Percentiles rank a stretch among this genome's conserved stretches.
Conservation (phyloP, 768 basidiomycete genomes). For the Rhizopogon vinicolor region DNA sequence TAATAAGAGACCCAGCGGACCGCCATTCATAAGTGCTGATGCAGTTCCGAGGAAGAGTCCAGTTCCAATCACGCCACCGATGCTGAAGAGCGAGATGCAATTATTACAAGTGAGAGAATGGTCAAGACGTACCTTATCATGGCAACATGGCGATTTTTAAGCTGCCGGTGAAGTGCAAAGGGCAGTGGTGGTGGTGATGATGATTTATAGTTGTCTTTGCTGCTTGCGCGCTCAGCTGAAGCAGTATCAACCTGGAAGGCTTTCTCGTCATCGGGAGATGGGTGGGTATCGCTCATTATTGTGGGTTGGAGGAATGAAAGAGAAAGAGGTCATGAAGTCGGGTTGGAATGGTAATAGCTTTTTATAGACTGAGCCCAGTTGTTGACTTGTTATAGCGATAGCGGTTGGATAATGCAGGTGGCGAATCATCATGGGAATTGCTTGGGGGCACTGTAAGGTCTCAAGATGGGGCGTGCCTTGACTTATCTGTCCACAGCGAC, state of each 20-base stretch:
- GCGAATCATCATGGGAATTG: background rate
- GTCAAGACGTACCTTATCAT: constrained; percentile 26
- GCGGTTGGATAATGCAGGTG: too few relatives aligned
- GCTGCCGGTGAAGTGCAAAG: constrained; percentile 17
- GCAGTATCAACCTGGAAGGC: background rate
- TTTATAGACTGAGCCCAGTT: constrained; percentile 24
- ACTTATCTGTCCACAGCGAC: too few relatives aligned
- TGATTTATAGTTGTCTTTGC: background rate
- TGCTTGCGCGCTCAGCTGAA: background rate
- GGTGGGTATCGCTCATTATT: background rate
- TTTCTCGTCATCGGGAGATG: background rate
- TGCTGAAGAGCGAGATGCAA: constrained; percentile 6
- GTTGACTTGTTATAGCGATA: background rate
- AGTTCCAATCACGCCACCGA: constrained; percentile 39
- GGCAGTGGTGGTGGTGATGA: background rate
- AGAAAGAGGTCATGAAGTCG: too few relatives aligned
- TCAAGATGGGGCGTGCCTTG: too few relatives aligned
- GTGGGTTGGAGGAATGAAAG: background rate
- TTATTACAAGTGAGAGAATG: background rate
- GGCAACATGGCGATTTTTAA: constrained; percentile 30
- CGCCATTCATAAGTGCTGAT: constrained; percentile 33
- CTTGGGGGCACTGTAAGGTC: background rate
- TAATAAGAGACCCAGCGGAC: constrained; percentile 43
- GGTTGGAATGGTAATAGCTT: constrained; percentile 18
- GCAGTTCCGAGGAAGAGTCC: constrained; percentile 32